phyloP scores from a whole-genome alignment of 345 rosid genomes.

The Streptanthus diversifolius region DNA sequence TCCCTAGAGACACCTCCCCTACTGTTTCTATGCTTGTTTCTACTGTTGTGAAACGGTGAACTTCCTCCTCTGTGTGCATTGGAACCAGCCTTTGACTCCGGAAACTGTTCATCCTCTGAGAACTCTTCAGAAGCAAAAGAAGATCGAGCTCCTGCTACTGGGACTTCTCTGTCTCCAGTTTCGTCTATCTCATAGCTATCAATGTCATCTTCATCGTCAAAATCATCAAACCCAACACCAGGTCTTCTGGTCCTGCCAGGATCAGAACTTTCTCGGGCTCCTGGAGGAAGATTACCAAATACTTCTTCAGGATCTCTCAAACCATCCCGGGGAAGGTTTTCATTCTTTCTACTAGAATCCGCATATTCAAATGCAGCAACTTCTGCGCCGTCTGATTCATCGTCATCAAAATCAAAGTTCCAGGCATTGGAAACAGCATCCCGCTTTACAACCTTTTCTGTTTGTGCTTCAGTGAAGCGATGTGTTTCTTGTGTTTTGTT shows the following conservation, averaged over 20 bases:
- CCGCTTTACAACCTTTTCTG: slow-evolving; percentile 43
- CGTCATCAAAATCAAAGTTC: slow-evolving; percentile 96
- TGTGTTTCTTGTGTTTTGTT: slow-evolving; percentile 51
- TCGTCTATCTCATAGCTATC: slow-evolving; percentile 85
- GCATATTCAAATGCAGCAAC: slow-evolving; percentile 90
- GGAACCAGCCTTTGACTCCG: slow-evolving; percentile 42
- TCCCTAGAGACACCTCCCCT: slow-evolving; percentile 42
- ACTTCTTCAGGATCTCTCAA: slow-evolving; percentile 42
- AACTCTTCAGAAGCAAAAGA: slow-evolving; percentile 35
- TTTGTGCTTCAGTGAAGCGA: slow-evolving; percentile 41
- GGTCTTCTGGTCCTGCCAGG: slow-evolving; percentile 34
- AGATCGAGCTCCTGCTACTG: slow-evolving; percentile 24
- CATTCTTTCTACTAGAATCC: slow-evolving; percentile 46
- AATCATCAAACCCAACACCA: slow-evolving; percentile 81
- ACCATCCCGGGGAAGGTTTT: slow-evolving; percentile 38
- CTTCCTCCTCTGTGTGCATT: slow-evolving; percentile 28
- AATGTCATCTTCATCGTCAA: slow-evolving; percentile 86
- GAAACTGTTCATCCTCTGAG: slow-evolving; percentile 44
- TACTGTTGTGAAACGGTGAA: slow-evolving; percentile 25
- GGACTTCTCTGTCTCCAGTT: slow-evolving; percentile 32
- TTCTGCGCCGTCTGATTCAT: slow-evolving; percentile 98
- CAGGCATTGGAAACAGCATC: slow-evolving; percentile 79
- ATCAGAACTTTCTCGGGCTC: slow-evolving; percentile 47
- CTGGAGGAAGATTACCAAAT: slow-evolving; percentile 31
- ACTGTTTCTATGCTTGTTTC: slow-evolving; percentile 34